A percentile compares a stretch with the other conserved stretches of the same genome.
Evolutionary conservation across 495 filamentous ascomycete species (phyloP).

Genomic region (Hypoxylon subgilvum): DNA sequence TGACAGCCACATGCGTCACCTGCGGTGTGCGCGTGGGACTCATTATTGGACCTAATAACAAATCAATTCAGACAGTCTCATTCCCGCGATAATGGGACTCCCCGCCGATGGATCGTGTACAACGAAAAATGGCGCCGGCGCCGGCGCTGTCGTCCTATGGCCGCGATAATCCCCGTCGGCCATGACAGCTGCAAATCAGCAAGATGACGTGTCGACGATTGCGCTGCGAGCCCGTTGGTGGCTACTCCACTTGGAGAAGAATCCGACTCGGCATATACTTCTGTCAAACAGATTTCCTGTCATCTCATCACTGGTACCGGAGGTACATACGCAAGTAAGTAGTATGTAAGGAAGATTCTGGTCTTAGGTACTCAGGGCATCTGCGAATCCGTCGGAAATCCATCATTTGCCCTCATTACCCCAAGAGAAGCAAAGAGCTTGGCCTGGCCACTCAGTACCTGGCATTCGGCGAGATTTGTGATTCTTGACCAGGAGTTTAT

Average conservation of each 20-base stretch:
- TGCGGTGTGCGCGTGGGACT: slow-evolving; percentile 4
- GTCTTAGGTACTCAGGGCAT: too few species aligned
- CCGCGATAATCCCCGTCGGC: slow-evolving; percentile 9
- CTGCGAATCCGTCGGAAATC: not conserved
- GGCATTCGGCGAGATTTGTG: slow-evolving; percentile 22
- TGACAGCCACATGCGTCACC: slow-evolving; percentile 29
- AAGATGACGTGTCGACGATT: slow-evolving; percentile 32
- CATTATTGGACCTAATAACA: too few species aligned
- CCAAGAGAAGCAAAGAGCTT: slow-evolving; percentile 1
- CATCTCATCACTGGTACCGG: too few species aligned
- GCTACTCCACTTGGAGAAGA: not conserved
- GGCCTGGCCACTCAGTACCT: slow-evolving; percentile 8
- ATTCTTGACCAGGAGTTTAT: too few species aligned
- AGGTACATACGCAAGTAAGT: too few species aligned
- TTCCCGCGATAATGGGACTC: not conserved
- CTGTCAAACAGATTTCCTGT: too few species aligned
- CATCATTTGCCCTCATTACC: slow-evolving; percentile 9
- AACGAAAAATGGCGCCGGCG: not conserved
- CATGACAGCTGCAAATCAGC: slow-evolving; percentile 28
- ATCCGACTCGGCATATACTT: not conserved
- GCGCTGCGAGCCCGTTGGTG: slow-evolving; percentile 4
- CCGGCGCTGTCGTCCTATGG: slow-evolving; percentile 3
- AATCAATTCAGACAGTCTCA: not conserved
- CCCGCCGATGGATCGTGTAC: slow-evolving; percentile 11
- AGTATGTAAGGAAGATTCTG: too few species aligned